Evolutionary conservation across 805 yeast species (phyloP).

Genomic region (Candida insectalens): DNA sequence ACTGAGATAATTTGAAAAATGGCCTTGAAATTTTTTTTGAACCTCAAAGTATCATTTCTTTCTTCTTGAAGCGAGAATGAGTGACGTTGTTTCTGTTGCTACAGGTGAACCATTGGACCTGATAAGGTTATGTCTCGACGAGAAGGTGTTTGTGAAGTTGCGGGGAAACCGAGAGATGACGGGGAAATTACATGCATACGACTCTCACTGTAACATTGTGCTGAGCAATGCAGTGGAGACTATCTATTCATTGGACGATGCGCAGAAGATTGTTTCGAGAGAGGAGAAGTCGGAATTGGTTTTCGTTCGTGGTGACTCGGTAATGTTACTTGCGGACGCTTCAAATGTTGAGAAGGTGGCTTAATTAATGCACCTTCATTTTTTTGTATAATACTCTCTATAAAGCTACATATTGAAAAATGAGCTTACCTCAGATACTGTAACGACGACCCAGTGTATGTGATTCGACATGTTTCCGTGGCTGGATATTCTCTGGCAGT

Average conservation of each 20-base stretch:
- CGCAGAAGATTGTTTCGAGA: constrained; percentile 30
- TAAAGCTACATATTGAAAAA: too few species aligned
- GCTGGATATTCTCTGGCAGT: constrained; percentile 57
- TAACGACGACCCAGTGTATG: constrained; percentile 44
- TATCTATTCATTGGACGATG: constrained; percentile 48
- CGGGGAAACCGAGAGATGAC: constrained; percentile 90
- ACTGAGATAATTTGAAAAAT: too few species aligned
- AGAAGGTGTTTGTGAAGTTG: constrained; percentile 74
- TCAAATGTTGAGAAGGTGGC: constrained; percentile 10
- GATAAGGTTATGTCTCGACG: constrained; percentile 79
- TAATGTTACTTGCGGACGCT: constrained; percentile 56
- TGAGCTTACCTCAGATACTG: constrained; percentile 48
- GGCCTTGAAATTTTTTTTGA: too few species aligned
- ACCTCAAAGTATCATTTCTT: background rate
- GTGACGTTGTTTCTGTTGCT: constrained; percentile 9
- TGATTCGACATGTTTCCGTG: constrained; percentile 20
- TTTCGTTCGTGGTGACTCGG: constrained; percentile 97
- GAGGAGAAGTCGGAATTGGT: constrained; percentile 74
- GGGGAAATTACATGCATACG: constrained; percentile 89
- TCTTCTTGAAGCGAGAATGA: background rate
- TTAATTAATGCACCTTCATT: too few species aligned
- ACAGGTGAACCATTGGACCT: constrained; percentile 80
- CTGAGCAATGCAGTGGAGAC: constrained; percentile 88
- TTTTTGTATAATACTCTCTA: constrained; percentile 1
- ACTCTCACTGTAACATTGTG: constrained; percentile 93